These are phyloP conservation scores for Rubroboletus satanas DNA, from an alignment of 768 basidiomycete genomes.

Conservation along the genomic window DNA sequence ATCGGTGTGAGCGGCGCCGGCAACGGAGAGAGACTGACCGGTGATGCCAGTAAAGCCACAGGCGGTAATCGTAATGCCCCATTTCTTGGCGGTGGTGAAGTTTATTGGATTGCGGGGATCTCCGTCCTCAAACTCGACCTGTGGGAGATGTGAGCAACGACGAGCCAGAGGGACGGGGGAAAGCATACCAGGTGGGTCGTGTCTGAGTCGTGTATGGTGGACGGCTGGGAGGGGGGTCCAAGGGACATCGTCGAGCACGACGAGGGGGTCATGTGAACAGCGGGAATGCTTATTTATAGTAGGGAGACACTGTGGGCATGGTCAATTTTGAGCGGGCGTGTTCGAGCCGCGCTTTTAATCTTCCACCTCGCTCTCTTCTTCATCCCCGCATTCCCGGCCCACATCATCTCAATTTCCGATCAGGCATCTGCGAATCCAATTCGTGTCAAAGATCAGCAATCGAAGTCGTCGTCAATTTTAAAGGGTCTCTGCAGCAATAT, in stretches of 20 bases:
- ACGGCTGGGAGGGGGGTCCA: slow-evolving; percentile 7
- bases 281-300: slow-evolving; percentile 12
- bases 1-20: background rate
- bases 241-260: slow-evolving; percentile 9
- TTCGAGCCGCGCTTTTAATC: background rate
- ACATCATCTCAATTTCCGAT: background rate
- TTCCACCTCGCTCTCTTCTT: background rate
- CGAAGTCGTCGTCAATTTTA: slow-evolving; percentile 4
- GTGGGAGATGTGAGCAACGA: background rate
- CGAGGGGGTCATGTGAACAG: background rate
- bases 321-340: slow-evolving; percentile 8
- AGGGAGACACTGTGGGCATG: slow-evolving; percentile 1
- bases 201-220: slow-evolving; percentile 17
- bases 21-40: slow-evolving; percentile 19
- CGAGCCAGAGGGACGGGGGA: background rate
- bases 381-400: background rate
- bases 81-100: slow-evolving; percentile 39
- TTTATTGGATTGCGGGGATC: slow-evolving; percentile 41
- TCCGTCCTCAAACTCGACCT: slow-evolving; percentile 40
- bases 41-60: slow-evolving; percentile 33
- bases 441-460: slow-evolving; percentile 4
- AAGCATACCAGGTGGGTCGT: slow-evolving; percentile 12
- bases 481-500: background rate
- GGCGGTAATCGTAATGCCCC: slow-evolving; percentile 36
- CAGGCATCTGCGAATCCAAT: slow-evolving; percentile 12